These are phyloP conservation scores for Tetrapisispora namnaoensis DNA, from an alignment of 805 yeast species.

Conservation along the genomic window DNA sequence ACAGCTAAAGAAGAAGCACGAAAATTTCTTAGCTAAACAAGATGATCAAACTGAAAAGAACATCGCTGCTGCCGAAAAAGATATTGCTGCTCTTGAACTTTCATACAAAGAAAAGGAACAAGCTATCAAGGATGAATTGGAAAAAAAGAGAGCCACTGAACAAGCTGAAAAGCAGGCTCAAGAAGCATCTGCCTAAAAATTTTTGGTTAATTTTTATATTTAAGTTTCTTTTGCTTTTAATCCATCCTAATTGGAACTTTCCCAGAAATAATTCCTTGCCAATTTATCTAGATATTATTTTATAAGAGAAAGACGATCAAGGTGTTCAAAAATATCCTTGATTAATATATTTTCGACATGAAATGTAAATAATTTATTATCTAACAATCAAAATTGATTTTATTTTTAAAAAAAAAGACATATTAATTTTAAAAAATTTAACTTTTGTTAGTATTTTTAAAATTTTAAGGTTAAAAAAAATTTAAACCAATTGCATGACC, in stretches of 20 bases:
- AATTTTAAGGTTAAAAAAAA: no score
- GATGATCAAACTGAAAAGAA: conserved; percentile 72
- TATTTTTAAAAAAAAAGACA: neutral
- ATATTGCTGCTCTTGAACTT: conserved; percentile 58
- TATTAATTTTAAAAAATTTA: no score
- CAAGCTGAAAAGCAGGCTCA: conserved; percentile 20
- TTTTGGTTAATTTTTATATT: neutral
- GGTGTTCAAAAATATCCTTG: neutral
- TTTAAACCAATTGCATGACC: no score
- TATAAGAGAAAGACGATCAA: neutral
- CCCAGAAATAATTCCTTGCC: neutral
- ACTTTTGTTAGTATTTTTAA: no score
- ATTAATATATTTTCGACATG: neutral
- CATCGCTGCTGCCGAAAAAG: conserved; percentile 66
- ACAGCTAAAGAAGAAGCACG: conserved; percentile 62
- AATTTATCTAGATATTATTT: neutral
- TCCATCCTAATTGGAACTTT: neutral
- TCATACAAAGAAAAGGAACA: conserved; percentile 39
- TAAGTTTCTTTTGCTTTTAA: neutral
- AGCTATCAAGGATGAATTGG: conserved; percentile 24
- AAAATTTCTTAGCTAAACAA: conserved; percentile 59
- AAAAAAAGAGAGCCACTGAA: conserved; percentile 26
- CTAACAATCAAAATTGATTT: neutral
- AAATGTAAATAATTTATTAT: neutral
- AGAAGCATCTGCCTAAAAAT: conserved; percentile 3